These are phyloP conservation scores for Venturia pyrina DNA, from an alignment of 2,329 filamentous ascomycete genomes.

Conservation along the genomic window DNA sequence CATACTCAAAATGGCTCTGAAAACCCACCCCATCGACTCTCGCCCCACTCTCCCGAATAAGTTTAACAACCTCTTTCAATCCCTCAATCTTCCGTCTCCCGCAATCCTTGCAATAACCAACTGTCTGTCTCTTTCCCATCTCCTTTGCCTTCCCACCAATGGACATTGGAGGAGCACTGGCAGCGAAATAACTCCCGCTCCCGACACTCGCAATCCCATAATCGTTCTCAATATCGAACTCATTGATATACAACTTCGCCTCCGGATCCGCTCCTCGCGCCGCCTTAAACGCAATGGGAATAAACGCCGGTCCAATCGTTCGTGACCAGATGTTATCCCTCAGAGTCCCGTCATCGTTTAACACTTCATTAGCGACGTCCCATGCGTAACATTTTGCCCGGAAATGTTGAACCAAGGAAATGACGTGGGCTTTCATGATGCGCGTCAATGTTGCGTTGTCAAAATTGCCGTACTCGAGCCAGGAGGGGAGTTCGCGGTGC, in stretches of 20 bases:
- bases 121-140: constrained; percentile 26
- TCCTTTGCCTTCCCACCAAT: constrained; percentile 22
- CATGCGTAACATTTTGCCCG: constrained; percentile 28
- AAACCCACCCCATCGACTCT: constrained; percentile 37
- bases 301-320: constrained; percentile 34
- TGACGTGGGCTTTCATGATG: constrained; percentile 22
- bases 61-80: not conserved
- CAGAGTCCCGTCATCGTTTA: constrained; percentile 38
- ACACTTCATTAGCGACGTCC: constrained; percentile 33
- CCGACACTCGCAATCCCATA: constrained; percentile 13
- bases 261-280: constrained; percentile 30
- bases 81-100: not conserved
- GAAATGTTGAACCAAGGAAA: constrained; percentile 27
- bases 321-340: constrained; percentile 32
- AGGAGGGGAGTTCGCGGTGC: constrained; percentile 6
- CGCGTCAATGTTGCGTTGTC: constrained; percentile 1
- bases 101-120: not conserved
- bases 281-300: constrained; percentile 35
- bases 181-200: not conserved
- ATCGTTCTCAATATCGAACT: constrained; percentile 33
- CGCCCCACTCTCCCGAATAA: constrained; percentile 9
- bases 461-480: not conserved
- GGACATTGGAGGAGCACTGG: constrained; percentile 18
- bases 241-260: constrained; percentile 36
- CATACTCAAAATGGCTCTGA: constrained; percentile 43